phyloP scores from a whole-genome alignment of 495 filamentous ascomycete genomes.

The Talaromyces liani region DNA sequence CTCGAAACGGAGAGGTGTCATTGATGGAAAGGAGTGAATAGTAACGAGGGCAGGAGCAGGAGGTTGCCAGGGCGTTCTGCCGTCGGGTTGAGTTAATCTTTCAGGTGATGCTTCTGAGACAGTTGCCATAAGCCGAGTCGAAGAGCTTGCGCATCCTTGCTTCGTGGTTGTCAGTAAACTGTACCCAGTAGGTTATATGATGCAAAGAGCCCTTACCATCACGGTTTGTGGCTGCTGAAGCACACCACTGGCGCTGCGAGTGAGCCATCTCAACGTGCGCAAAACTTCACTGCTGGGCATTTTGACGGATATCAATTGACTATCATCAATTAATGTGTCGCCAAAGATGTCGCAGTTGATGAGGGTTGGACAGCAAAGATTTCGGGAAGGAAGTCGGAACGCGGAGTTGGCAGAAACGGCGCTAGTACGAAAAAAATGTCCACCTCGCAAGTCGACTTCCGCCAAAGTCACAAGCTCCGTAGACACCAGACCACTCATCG shows the following conservation, averaged over 20 bases:
- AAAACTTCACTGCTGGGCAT: conserved; percentile 34
- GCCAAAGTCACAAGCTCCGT: conserved; percentile 12
- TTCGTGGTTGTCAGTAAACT: conserved; percentile 10
- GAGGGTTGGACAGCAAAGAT: not conserved
- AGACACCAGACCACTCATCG: conserved; percentile 11
- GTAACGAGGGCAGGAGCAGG: conserved; percentile 58
- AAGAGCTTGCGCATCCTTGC: conserved; percentile 42
- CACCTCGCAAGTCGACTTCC: conserved; percentile 1
- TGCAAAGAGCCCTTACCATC: conserved; percentile 28
- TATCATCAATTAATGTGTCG: not conserved
- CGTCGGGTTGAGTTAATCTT: conserved; percentile 25
- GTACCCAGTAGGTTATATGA: conserved; percentile 2
- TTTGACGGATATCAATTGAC: conserved; percentile 11
- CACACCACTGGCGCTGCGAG: conserved; percentile 35
- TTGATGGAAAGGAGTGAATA: conserved; percentile 79
- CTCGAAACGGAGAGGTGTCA: conserved; percentile 77
- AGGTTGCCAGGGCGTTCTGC: conserved; percentile 20
- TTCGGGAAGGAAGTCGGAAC: not conserved
- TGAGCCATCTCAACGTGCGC: conserved; percentile 32
- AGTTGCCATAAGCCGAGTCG: conserved; percentile 72
- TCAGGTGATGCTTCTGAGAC: conserved; percentile 40
- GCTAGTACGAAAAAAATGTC: conserved; percentile 15
- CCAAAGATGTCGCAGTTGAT: not conserved
- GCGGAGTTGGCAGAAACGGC: conserved; percentile 7
- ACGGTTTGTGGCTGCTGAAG: conserved; percentile 36